Percentiles rank a stretch among this genome's conserved stretches.
Evolutionary conservation across 768 basidiomycete species (phyloP).

Genomic region (Hygrocybe punicea): DNA sequence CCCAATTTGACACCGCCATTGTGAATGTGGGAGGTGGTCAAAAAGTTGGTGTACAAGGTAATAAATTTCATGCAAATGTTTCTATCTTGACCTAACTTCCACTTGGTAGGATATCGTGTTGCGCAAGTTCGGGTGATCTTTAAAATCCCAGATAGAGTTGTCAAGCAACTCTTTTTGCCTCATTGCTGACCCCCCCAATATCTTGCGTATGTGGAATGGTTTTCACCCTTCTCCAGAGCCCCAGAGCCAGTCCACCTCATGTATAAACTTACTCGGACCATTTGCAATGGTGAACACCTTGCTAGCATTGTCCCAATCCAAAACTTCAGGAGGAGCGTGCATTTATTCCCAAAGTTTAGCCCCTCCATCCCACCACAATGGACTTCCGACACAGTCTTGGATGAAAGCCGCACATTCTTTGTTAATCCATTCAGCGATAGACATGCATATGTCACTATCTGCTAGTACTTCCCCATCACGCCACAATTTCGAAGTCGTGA

Average conservation of each 20-base stretch:
- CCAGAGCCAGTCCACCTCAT: constrained; percentile 18
- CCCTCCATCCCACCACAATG: constrained; percentile 19
- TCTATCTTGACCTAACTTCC: background rate
- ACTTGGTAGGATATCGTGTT: constrained; percentile 24
- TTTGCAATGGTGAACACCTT: constrained; percentile 6
- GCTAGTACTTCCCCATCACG: constrained; percentile 2
- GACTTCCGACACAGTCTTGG: constrained; percentile 26
- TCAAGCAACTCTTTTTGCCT: constrained; percentile 7
- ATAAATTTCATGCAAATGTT: background rate
- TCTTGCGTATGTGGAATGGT: constrained; percentile 30
- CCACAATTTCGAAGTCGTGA: constrained; percentile 5
- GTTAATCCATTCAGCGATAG: constrained; percentile 23
- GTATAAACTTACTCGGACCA: constrained; percentile 14
- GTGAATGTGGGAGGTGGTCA: background rate
- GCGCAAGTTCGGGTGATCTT: constrained; percentile 26
- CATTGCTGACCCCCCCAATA: constrained; percentile 6
- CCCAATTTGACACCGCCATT: constrained; percentile 4
- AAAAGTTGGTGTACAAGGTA: background rate
- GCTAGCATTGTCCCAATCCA: constrained; percentile 28
- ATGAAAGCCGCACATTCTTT: constrained; percentile 24
- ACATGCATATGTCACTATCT: constrained; percentile 16
- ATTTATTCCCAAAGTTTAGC: constrained; percentile 26
- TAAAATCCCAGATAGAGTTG: constrained; percentile 14
- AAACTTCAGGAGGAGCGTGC: constrained; percentile 27
- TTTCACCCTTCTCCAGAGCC: constrained; percentile 11